A percentile compares a stretch with the other conserved stretches of the same genome.
phyloP scores from a whole-genome alignment of 306 rosid species.

The Biancaea sappan region DNA sequence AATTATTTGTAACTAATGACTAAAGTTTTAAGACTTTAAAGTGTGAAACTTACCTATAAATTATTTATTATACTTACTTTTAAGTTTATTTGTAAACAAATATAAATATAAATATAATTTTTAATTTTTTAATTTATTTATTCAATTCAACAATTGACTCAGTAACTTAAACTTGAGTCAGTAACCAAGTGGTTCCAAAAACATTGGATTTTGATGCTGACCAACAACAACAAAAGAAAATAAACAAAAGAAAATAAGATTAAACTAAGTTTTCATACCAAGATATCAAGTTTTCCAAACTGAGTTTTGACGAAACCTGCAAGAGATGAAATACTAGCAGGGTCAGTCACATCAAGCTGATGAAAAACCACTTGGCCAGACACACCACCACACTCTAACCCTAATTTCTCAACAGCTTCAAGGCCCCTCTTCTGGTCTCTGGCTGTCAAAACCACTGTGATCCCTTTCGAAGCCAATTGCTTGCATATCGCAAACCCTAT shows the following conservation, averaged over 20 bases:
- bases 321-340: conserved; percentile 22
- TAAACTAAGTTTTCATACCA: not conserved
- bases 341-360: conserved; percentile 31
- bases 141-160: too few relatives aligned
- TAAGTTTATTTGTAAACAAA: too few relatives aligned
- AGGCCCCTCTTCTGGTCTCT: conserved; percentile 41
- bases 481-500: not conserved
- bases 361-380: conserved; percentile 33
- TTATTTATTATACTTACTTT: too few relatives aligned
- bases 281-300: conserved; percentile 46
- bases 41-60: too few relatives aligned
- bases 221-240: not conserved
- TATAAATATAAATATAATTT: too few relatives aligned
- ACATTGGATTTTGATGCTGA: too few relatives aligned
- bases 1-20: too few relatives aligned
- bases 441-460: conserved; percentile 38
- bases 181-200: too few relatives aligned
- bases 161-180: too few relatives aligned
- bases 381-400: not conserved
- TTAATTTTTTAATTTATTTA: too few relatives aligned
- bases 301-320: conserved; percentile 41
- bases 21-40: too few relatives aligned
- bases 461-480: conserved; percentile 1
- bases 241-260: not conserved
- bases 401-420: conserved; percentile 41